Evolutionary conservation across 2,329 filamentous ascomycete genomes (phyloP).

Genomic region (Fusarium mexicanum): DNA sequence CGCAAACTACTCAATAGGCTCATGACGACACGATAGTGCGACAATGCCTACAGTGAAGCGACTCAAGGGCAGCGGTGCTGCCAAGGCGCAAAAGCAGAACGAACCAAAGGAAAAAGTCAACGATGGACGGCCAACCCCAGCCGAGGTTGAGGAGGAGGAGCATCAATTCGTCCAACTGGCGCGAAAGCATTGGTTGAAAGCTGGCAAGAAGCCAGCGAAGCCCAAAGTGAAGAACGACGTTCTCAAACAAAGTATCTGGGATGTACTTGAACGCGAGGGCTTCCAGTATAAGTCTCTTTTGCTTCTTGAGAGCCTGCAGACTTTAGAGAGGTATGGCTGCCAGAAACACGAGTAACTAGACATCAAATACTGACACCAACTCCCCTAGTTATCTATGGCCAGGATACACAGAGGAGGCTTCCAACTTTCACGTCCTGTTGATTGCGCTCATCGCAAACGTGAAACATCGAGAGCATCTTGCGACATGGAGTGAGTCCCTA

Average conservation of each 20-base stretch:
- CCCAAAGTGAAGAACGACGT: conserved; percentile 84
- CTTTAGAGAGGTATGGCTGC: conserved; percentile 75
- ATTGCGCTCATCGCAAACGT: conserved; percentile 87
- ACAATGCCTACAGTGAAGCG: conserved; percentile 69
- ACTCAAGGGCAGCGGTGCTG: conserved; percentile 62
- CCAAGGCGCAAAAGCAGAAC: conserved; percentile 48
- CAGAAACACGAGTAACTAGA: neutral
- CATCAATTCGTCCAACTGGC: conserved; percentile 80
- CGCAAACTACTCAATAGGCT: conserved; percentile 9
- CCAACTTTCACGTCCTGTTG: conserved; percentile 90
- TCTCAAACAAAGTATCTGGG: conserved; percentile 89
- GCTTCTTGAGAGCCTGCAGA: conserved; percentile 88
- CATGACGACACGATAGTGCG: conserved; percentile 38
- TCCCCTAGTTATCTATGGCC: conserved; percentile 86
- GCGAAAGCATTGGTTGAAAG: conserved; percentile 83
- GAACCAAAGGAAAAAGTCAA: conserved; percentile 52
- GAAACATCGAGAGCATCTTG: conserved; percentile 86
- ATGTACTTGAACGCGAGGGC: conserved; percentile 80
- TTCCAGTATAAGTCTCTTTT: conserved; percentile 83
- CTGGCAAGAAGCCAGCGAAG: conserved; percentile 67
- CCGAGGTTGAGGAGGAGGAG: conserved; percentile 76
- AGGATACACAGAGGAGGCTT: conserved; percentile 85
- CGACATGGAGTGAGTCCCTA: conserved; percentile 77
- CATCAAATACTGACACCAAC: conserved; percentile 42
- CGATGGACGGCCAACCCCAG: conserved; percentile 63